Evolutionary conservation across 805 yeast genomes (phyloP).

Genomic region (Zygosaccharomyces bisporus): DNA sequence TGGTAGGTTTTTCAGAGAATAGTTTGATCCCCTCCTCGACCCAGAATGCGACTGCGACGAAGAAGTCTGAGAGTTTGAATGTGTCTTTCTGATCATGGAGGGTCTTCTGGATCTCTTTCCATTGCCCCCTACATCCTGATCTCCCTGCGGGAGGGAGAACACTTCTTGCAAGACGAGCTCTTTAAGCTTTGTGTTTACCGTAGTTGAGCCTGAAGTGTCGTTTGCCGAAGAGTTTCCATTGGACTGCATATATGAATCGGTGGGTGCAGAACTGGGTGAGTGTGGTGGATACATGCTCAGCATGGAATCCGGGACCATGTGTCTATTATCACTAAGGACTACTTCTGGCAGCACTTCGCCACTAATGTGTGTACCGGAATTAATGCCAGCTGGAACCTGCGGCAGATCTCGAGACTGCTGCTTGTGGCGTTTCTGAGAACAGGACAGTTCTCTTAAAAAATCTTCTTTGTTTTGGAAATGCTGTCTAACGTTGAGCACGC

Average conservation of each 20-base stretch:
- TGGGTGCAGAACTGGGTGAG: slow-evolving; percentile 36
- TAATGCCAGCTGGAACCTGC: slow-evolving; percentile 9
- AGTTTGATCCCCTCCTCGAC: slow-evolving; percentile 25
- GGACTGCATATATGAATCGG: slow-evolving; percentile 28
- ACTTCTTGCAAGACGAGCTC: slow-evolving; percentile 72
- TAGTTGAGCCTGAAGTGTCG: slow-evolving; percentile 46
- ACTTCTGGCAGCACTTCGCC: slow-evolving; percentile 51
- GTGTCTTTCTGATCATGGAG: slow-evolving; percentile 10
- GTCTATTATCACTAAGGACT: slow-evolving; percentile 85
- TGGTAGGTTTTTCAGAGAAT: slow-evolving; percentile 19
- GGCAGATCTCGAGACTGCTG: not conserved
- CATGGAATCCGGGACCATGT: slow-evolving; percentile 80
- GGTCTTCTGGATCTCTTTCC: slow-evolving; percentile 8
- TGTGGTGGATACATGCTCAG: slow-evolving; percentile 59
- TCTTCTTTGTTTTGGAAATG: slow-evolving; percentile 39
- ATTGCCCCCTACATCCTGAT: not conserved
- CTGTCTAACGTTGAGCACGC: slow-evolving; percentile 88
- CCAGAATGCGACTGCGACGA: slow-evolving; percentile 20
- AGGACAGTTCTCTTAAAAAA: slow-evolving; percentile 20
- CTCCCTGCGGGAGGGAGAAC: slow-evolving; percentile 39
- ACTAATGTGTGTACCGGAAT: not conserved
- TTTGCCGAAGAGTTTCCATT: slow-evolving; percentile 20
- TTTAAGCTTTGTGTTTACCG: slow-evolving; percentile 64
- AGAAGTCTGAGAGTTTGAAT: slow-evolving; percentile 1
- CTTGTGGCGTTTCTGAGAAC: slow-evolving; percentile 12